Evolutionary conservation across 2,329 filamentous ascomycete genomes (phyloP).

Genomic region (Neonectria hederae): DNA sequence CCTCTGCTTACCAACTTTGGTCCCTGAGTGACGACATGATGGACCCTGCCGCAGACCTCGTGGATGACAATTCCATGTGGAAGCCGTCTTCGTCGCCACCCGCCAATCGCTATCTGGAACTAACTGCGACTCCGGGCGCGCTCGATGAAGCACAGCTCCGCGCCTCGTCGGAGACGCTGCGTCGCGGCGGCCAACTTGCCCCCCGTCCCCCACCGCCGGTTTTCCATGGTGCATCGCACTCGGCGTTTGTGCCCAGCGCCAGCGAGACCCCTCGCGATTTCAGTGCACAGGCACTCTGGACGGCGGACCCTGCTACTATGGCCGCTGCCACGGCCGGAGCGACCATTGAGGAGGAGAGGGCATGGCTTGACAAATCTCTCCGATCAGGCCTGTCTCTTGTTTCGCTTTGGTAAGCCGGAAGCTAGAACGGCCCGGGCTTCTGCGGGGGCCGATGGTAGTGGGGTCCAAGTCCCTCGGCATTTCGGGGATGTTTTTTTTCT

Average conservation of each 20-base stretch:
- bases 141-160: constrained; percentile 29
- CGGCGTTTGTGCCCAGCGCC: constrained; percentile 36
- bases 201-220: constrained; percentile 37
- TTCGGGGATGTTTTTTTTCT: background rate
- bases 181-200: constrained; percentile 30
- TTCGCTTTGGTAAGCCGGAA: constrained; percentile 25
- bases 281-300: constrained; percentile 39
- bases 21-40: constrained; percentile 28
- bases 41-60: constrained; percentile 7
- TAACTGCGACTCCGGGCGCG: constrained; percentile 32
- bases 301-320: constrained; percentile 10
- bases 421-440: background rate
- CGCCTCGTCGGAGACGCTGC: constrained; percentile 36
- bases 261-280: constrained; percentile 42
- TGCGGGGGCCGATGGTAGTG: background rate
- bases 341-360: constrained; percentile 27
- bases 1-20: constrained; percentile 39
- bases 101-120: constrained; percentile 30
- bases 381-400: constrained; percentile 35
- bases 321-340: constrained; percentile 23
- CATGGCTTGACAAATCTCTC: constrained; percentile 41
- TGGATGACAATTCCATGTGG: constrained; percentile 30
- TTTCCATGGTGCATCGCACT: constrained; percentile 33
- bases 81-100: constrained; percentile 27
- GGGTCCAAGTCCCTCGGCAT: constrained; percentile 1